Conservation (phyloP, 2,329 filamentous ascomycete species). For the Davidsoniella virescens region DNA sequence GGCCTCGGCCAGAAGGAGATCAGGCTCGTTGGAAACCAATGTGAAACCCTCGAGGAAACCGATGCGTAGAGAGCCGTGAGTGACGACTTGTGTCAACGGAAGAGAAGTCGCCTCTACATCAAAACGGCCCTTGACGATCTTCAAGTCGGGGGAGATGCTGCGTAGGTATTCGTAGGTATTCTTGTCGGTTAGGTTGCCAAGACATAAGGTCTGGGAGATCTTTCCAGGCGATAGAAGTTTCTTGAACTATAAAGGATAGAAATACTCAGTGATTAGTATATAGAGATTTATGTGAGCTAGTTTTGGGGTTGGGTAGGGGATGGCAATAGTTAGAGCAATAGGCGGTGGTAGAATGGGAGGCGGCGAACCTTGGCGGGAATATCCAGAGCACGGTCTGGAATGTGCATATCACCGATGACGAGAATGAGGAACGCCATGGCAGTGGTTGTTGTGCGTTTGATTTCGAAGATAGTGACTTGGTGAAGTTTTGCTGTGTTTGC, state of each 20-base stretch:
- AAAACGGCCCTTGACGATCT: slow-evolving; percentile 51
- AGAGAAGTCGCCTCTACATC: slow-evolving; percentile 51
- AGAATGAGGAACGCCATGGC: slow-evolving; percentile 81
- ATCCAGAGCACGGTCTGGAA: slow-evolving; percentile 80
- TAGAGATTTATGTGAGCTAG: background rate
- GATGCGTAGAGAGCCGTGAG: slow-evolving; percentile 47
- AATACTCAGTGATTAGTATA: background rate
- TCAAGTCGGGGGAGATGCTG: slow-evolving; percentile 54
- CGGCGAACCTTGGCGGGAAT: slow-evolving; percentile 66
- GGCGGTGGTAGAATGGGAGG: background rate
- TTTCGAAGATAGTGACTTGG: too few relatives aligned
- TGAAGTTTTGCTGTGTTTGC: background rate
- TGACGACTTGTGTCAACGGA: slow-evolving; percentile 48
- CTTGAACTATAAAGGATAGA: slow-evolving; percentile 45
- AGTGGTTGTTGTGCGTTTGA: slow-evolving; percentile 4
- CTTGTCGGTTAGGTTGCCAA: slow-evolving; percentile 67
- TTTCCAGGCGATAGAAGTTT: slow-evolving; percentile 72
- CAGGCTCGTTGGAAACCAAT: slow-evolving; percentile 49
- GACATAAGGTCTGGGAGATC: slow-evolving; percentile 66
- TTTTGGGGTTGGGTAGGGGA: background rate
- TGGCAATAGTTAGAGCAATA: background rate
- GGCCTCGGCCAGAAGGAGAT: slow-evolving; percentile 49
- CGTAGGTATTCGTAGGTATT: slow-evolving; percentile 68
- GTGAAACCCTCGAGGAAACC: slow-evolving; percentile 55
- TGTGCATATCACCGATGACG: slow-evolving; percentile 85